These are phyloP conservation scores for Yamadazyma diospyri DNA, from an alignment of 1,139 yeast species.

Conservation along the genomic window DNA sequence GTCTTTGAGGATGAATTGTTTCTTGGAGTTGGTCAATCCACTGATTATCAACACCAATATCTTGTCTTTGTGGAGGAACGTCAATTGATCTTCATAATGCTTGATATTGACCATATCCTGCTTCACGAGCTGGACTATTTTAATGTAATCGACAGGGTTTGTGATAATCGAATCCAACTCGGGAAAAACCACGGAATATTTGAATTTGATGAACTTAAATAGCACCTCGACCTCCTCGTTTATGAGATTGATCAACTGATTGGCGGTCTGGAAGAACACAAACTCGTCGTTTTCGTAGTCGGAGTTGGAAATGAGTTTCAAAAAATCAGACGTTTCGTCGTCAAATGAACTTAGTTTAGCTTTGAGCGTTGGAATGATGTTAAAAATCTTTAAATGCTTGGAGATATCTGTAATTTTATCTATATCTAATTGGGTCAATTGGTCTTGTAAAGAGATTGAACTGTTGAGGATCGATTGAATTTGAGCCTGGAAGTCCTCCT, in stretches of 20 bases:
- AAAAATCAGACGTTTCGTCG: slow-evolving; percentile 28
- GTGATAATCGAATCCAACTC: slow-evolving; percentile 65
- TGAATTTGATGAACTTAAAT: slow-evolving; percentile 48
- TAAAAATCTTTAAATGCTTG: slow-evolving; percentile 20
- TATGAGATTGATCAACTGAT: slow-evolving; percentile 54
- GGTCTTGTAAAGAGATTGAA: slow-evolving; percentile 11
- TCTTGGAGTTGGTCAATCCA: slow-evolving; percentile 40
- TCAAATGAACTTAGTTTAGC: slow-evolving; percentile 21
- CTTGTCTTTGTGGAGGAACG: slow-evolving; percentile 57
- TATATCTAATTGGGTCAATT: slow-evolving; percentile 8
- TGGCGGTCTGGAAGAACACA: slow-evolving; percentile 45
- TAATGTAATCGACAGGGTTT: slow-evolving; percentile 64
- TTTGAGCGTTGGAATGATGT: slow-evolving; percentile 26
- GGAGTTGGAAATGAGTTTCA: slow-evolving; percentile 30
- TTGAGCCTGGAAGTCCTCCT: slow-evolving; percentile 2
- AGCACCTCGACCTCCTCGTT: slow-evolving; percentile 52
- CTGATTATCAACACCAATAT: slow-evolving; percentile 74
- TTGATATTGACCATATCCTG: slow-evolving; percentile 42
- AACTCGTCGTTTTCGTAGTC: slow-evolving; percentile 40
- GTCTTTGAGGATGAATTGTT: slow-evolving; percentile 26
- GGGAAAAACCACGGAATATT: slow-evolving; percentile 62
- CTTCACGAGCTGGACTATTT: slow-evolving; percentile 49
- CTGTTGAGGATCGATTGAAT: slow-evolving; percentile 11
- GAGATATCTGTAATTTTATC: slow-evolving; percentile 6
- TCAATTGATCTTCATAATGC: slow-evolving; percentile 31